phyloP scores from a whole-genome alignment of 805 yeast genomes.

The Candida adriatica region DNA sequence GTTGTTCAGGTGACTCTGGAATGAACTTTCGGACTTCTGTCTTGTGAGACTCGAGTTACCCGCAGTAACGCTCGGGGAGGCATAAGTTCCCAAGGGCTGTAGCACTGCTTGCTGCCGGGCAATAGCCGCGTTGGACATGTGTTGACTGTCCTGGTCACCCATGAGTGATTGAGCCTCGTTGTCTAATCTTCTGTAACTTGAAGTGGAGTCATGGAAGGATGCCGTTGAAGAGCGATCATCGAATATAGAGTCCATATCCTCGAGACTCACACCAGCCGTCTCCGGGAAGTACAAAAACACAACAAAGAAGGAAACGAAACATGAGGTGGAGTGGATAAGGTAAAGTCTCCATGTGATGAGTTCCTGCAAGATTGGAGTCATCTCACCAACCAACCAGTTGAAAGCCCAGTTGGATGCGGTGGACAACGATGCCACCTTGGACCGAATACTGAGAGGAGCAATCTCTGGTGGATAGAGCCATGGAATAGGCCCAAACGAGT shows the following conservation, averaged over 20 bases:
- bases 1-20: conserved; percentile 17
- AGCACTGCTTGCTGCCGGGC: conserved; percentile 33
- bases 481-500: conserved; percentile 92
- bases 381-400: conserved; percentile 86
- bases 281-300: conserved; percentile 79
- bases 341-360: conserved; percentile 73
- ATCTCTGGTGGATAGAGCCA: conserved; percentile 88
- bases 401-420: conserved; percentile 93
- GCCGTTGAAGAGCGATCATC: conserved; percentile 50
- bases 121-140: conserved; percentile 34
- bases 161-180: conserved; percentile 11
- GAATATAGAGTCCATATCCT: conserved; percentile 88
- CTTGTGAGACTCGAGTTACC: conserved; percentile 8
- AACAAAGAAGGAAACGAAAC: conserved; percentile 63
- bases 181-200: conserved; percentile 14
- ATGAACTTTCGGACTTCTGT: conserved; percentile 20
- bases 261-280: conserved; percentile 81
- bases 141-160: conserved; percentile 3
- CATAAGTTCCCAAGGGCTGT: conserved; percentile 22
- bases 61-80: conserved; percentile 3
- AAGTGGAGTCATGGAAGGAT: conserved; percentile 24
- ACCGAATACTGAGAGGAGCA: conserved; percentile 74
- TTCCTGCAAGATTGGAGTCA: conserved; percentile 82
- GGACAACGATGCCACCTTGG: conserved; percentile 84
- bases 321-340: conserved; percentile 72